These are phyloP conservation scores for Periconia digitata DNA, from an alignment of 2,329 filamentous ascomycete species.

Conservation along the genomic window DNA sequence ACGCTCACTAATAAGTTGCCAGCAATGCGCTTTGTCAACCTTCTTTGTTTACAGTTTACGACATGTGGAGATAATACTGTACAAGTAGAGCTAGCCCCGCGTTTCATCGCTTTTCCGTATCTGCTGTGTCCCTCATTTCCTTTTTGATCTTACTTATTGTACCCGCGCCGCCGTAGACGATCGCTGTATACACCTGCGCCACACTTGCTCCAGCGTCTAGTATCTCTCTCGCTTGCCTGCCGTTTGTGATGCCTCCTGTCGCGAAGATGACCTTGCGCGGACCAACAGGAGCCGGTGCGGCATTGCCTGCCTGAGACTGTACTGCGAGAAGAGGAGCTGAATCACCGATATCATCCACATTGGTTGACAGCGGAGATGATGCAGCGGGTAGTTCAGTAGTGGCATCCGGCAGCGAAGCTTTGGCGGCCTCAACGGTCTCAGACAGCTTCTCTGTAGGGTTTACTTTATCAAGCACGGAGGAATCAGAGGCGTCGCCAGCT, in stretches of 20 bases:
- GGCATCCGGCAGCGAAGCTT: conserved; percentile 9
- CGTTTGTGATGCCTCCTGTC: conserved; percentile 88
- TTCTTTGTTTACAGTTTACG: no score
- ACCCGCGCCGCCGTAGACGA: conserved; percentile 65
- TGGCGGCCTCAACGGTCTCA: conserved; percentile 4
- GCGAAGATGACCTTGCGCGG: conserved; percentile 82
- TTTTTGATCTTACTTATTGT: conserved; percentile 58
- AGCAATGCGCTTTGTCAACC: not conserved
- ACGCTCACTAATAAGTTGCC: no score
- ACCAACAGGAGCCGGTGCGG: conserved; percentile 21
- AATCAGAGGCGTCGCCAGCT: conserved; percentile 14
- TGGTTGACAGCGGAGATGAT: conserved; percentile 21
- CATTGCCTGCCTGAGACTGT: conserved; percentile 20
- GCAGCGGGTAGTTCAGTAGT: conserved; percentile 20
- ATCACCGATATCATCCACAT: conserved; percentile 32
- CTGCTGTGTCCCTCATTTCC: conserved; percentile 50
- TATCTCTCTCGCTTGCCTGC: conserved; percentile 77
- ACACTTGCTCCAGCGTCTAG: conserved; percentile 88
- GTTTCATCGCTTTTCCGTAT: conserved; percentile 9
- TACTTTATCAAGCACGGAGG: conserved; percentile 20
- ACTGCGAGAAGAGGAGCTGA: conserved; percentile 29
- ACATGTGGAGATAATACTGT: not conserved
- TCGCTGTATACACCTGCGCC: conserved; percentile 86
- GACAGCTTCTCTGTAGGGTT: conserved; percentile 7
- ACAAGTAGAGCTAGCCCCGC: not conserved